Base-by-base conservation (phyloP, 495 filamentous ascomycete species). In the Aspergillus cavernicola region DNA sequence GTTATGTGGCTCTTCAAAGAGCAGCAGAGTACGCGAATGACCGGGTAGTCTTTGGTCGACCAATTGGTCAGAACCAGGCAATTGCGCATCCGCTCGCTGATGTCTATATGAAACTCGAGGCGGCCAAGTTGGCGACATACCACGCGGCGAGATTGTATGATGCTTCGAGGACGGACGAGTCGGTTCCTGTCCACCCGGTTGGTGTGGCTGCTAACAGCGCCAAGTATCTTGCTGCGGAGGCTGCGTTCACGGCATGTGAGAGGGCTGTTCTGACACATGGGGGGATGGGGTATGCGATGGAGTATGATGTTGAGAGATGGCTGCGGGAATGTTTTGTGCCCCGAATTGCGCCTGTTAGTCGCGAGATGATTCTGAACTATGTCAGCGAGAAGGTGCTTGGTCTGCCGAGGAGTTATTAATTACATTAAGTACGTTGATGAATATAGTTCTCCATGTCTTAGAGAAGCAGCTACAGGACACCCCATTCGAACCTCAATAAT, bases 351-450 rank as follows among this genome's bases (percentile, higher is more conserved):
- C 87, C 86, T 1, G 84, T 90, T 1, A 87, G 84, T 63, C 73
- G 83, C 2, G 88, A 90, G 69, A 90, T 90, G 88, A 86, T 91
- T 45, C 65, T 88, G 73, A 89, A 88, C 53, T 90, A 82, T 59
- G 78, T 91, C n/a, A 80, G 79, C 19, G 86, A 92, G 67, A 88
- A 84, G 67, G 85, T 83, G 0, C 66, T 90, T 26, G 61, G 68
- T 24, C 50, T 75, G 43, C 74, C 74, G n/a, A 62, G 78, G 24
- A 82, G 79, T 56, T 83, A 83, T 49, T 83, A 37, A 44, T 51
- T n/a, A n/a, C n/a, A 20, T 42, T 13, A 4, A 10, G 10, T 23
- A 10, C 7, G 8, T 40, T 6, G 4, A 33, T n/a, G 4, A n/a
- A 10, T 33, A 9, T 13, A 33, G 31, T 33, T 3, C n/a, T n/a